These are phyloP conservation scores for Colletotrichum musicola DNA, from an alignment of 2,329 filamentous ascomycete species.

Conservation along the genomic window DNA sequence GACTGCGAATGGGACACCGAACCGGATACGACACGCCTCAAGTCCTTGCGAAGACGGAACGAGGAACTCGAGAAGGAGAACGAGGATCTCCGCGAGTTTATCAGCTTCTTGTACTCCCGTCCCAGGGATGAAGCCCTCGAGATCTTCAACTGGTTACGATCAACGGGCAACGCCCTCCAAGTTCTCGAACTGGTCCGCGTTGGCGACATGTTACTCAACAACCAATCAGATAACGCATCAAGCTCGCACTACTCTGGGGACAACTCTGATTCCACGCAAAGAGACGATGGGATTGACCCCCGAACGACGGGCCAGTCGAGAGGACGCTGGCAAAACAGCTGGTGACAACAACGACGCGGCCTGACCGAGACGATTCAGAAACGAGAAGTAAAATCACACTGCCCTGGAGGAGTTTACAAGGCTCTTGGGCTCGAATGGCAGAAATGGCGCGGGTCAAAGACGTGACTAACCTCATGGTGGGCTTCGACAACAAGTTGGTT, in stretches of 20 bases:
- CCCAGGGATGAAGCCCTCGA: slow-evolving; percentile 19
- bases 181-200: slow-evolving; percentile 19
- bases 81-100: slow-evolving; percentile 18
- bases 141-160: slow-evolving; percentile 22
- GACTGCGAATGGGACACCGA: slow-evolving; percentile 34
- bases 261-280: too few species aligned
- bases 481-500: too few species aligned
- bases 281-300: too few species aligned
- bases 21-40: slow-evolving; percentile 26
- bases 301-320: too few species aligned
- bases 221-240: neutral
- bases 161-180: slow-evolving; percentile 16
- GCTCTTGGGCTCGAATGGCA: too few species aligned
- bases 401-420: too few species aligned
- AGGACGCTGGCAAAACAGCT: too few species aligned
- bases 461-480: too few species aligned
- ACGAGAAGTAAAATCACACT: too few species aligned
- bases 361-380: too few species aligned
- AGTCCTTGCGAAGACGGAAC: slow-evolving; percentile 19
- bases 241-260: neutral
- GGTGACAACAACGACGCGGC: too few species aligned
- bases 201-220: slow-evolving; percentile 19
- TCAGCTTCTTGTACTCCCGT: slow-evolving; percentile 2
- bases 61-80: slow-evolving; percentile 24
- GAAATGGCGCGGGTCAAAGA: too few species aligned